phyloP scores from a whole-genome alignment of 2,329 filamentous ascomycete species.

The Alternaria ethzedia region DNA sequence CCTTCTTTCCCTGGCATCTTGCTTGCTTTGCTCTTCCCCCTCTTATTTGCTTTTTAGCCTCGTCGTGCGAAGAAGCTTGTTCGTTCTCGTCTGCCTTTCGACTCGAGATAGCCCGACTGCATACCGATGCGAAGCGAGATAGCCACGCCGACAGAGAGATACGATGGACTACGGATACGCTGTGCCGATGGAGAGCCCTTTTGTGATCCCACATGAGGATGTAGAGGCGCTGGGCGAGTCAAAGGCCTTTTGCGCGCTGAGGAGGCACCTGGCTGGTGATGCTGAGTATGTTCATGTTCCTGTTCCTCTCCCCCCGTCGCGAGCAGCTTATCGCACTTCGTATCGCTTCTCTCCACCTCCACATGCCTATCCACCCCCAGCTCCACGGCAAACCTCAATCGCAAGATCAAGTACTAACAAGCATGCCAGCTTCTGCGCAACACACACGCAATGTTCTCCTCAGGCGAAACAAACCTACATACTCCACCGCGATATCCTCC shows the following conservation, averaged over 20 bases:
- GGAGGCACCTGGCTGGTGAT: constrained; percentile 50
- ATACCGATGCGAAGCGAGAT: constrained; percentile 15
- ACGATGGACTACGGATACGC: constrained; percentile 9
- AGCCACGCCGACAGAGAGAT: not conserved
- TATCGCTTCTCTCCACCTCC: not conserved
- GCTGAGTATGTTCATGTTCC: constrained; percentile 44
- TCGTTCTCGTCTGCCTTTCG: not conserved
- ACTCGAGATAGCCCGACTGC: not conserved
- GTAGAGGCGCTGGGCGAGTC: constrained; percentile 48
- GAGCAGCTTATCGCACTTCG: constrained; percentile 5
- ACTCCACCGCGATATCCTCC: constrained; percentile 65
- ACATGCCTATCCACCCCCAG: not conserved
- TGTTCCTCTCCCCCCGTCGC: constrained; percentile 4
- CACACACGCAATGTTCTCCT: constrained; percentile 45
- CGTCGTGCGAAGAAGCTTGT: not conserved
- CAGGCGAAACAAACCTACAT: constrained; percentile 52
- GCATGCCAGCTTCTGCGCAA: constrained; percentile 47
- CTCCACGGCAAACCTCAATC: not conserved
- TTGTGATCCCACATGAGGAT: constrained; percentile 52
- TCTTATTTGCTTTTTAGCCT: not conserved
- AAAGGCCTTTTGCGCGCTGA: constrained; percentile 53
- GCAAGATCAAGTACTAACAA: no score
- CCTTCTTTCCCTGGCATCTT: constrained; percentile 2
- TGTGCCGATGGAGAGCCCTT: constrained; percentile 45
- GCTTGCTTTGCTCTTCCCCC: not conserved